phyloP scores from a whole-genome alignment of 306 rosid species.

The Vigna hirtella region DNA sequence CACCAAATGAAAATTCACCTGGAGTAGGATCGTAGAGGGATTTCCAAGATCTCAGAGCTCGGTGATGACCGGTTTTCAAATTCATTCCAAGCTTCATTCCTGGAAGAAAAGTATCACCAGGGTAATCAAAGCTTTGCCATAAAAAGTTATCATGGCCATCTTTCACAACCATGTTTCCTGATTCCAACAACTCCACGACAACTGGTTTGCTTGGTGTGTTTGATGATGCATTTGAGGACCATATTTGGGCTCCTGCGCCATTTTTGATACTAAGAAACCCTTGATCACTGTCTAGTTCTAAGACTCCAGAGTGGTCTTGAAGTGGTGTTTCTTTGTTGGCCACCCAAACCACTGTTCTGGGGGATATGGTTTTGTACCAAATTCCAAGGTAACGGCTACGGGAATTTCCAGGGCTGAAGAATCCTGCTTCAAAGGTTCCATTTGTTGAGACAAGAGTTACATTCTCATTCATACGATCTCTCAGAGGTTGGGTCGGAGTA shows the following conservation, averaged over 20 bases:
- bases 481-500: slow-evolving; percentile 15
- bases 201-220: not conserved
- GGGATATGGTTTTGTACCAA: slow-evolving; percentile 43
- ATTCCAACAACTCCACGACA: slow-evolving; percentile 30
- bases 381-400: slow-evolving; percentile 33
- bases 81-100: slow-evolving; percentile 42
- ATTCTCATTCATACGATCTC: not conserved
- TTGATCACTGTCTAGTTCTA: slow-evolving; percentile 23
- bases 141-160: not conserved
- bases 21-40: slow-evolving; percentile 1
- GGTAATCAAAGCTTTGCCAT: slow-evolving; percentile 56
- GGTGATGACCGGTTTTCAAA: not conserved
- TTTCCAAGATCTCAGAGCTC: slow-evolving; percentile 32
- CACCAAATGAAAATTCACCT: slow-evolving; percentile 22
- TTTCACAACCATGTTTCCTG: slow-evolving; percentile 44
- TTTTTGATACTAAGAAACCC: slow-evolving; percentile 33
- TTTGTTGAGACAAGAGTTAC: slow-evolving; percentile 37
- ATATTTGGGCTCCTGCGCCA: slow-evolving; percentile 25
- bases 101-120: slow-evolving; percentile 34
- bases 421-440: slow-evolving; percentile 45
- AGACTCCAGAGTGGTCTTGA: slow-evolving; percentile 6
- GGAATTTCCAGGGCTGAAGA: slow-evolving; percentile 28
- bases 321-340: slow-evolving; percentile 44
- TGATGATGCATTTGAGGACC: slow-evolving; percentile 41
- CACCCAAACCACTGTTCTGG: slow-evolving; percentile 45